These are phyloP conservation scores for Parastagonospora avenae DNA, from an alignment of 2,329 filamentous ascomycete species.

Conservation along the genomic window DNA sequence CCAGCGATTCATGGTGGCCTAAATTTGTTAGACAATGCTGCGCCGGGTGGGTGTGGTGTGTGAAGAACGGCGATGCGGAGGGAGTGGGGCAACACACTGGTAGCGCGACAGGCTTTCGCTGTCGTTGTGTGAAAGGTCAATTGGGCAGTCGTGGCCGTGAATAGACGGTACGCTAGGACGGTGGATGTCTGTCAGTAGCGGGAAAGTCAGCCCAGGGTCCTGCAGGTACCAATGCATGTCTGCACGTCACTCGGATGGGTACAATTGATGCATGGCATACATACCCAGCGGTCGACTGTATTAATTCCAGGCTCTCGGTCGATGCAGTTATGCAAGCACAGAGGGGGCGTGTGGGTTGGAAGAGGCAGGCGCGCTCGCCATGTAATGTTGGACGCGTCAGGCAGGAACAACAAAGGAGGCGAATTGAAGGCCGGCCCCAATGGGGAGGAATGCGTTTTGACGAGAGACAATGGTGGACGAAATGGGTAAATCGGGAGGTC, in stretches of 20 bases:
- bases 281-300: not conserved
- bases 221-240: conserved; percentile 10
- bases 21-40: conserved; percentile 8
- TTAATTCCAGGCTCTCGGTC: not conserved
- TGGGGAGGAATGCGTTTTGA: conserved; percentile 7
- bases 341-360: conserved; percentile 10
- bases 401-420: conserved; percentile 4
- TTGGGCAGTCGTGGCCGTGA: conserved; percentile 13
- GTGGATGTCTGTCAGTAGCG: conserved; percentile 16
- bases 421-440: not conserved
- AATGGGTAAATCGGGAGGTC: not conserved
- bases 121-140: not conserved
- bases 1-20: conserved; percentile 73
- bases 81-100: conserved; percentile 19
- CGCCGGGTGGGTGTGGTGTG: conserved; percentile 8
- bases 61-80: conserved; percentile 5
- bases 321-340: not conserved
- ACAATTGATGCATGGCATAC: no score
- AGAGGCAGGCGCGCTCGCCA: conserved; percentile 32
- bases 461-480: not conserved
- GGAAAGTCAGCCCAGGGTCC: conserved; percentile 19
- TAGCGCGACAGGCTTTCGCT: not conserved
- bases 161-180: conserved; percentile 12
- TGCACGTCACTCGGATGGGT: not conserved
- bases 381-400: conserved; percentile 24